Evolutionary conservation across 371 early-diverging fungal species (phyloP).

Genomic region (Catenaria anguillulae): DNA sequence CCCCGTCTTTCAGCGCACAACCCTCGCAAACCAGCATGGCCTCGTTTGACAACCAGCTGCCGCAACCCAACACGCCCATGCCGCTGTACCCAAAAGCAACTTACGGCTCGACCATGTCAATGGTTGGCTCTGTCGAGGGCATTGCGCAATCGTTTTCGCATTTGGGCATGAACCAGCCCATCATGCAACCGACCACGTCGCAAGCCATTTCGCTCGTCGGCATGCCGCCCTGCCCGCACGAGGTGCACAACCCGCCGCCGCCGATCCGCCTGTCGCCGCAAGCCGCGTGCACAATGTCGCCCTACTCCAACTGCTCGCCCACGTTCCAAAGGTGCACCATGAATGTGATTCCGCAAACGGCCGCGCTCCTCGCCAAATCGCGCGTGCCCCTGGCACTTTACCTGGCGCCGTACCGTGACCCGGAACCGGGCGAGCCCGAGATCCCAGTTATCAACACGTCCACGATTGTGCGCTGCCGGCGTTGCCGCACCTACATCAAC

Average conservation of each 20-base stretch:
- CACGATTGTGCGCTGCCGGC: conserved; percentile 78
- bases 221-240: conserved; percentile 1
- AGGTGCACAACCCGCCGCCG: background rate
- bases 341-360: conserved; percentile 70
- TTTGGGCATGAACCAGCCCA: background rate
- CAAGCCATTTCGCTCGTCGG: background rate
- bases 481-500: conserved; percentile 91
- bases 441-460: conserved; percentile 70
- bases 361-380: conserved; percentile 61
- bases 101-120: conserved; percentile 1
- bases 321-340: conserved; percentile 75
- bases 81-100: conserved; percentile 5
- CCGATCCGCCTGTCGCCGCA: conserved; percentile 12
- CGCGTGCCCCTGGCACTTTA: conserved; percentile 75
- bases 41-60: background rate
- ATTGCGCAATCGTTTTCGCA: conserved; percentile 2
- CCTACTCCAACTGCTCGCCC: conserved; percentile 48
- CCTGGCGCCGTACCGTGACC: conserved; percentile 58
- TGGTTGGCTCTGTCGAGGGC: background rate
- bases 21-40: background rate
- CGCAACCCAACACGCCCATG: conserved; percentile 5
- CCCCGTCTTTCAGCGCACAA: background rate
- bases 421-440: conserved; percentile 33
- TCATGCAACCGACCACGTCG: background rate
- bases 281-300: conserved; percentile 54